Conservation (phyloP, 257 asterid species). For the Eustoma russellianum region DNA sequence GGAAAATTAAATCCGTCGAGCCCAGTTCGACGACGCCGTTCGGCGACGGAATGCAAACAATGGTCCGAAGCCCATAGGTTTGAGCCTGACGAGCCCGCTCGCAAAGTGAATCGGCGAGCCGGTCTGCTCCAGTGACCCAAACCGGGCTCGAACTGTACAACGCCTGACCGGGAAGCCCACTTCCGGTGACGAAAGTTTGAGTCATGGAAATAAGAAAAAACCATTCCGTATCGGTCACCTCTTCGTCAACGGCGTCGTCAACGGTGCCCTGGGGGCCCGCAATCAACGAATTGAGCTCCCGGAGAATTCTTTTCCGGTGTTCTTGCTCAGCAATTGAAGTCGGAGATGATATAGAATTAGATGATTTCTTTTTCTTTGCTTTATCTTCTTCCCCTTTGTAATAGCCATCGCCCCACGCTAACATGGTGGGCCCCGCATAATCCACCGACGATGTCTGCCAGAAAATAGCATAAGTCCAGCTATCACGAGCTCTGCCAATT, state of each 20-base stretch:
- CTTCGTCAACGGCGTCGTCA: conserved; percentile 63
- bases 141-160: conserved; percentile 48
- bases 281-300: conserved; percentile 66
- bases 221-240: conserved; percentile 89
- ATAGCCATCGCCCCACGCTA: conserved; percentile 87
- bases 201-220: conserved; percentile 82
- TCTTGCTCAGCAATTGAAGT: conserved; percentile 42
- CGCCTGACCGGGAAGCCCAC: conserved; percentile 87
- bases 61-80: conserved; percentile 57
- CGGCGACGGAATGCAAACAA: conserved; percentile 62
- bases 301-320: conserved; percentile 60
- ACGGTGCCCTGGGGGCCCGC: conserved; percentile 35
- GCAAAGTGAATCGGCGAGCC: conserved; percentile 41
- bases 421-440: conserved; percentile 27
- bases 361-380: conserved; percentile 27
- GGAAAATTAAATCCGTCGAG: conserved; percentile 56
- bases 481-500: conserved; percentile 62
- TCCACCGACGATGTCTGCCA: conserved; percentile 65
- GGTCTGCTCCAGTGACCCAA: conserved; percentile 61
- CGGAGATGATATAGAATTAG: conserved; percentile 10
- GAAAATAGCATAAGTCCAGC: conserved; percentile 90
- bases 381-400: conserved; percentile 65
- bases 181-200: conserved; percentile 51
- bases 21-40: conserved; percentile 92
- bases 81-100: conserved; percentile 70